A percentile compares a stretch with the other conserved stretches of the same genome.
Evolutionary conservation across 73 alveolate genomes (phyloP).

Genomic region (Paramecium tetraurelia): DNA sequence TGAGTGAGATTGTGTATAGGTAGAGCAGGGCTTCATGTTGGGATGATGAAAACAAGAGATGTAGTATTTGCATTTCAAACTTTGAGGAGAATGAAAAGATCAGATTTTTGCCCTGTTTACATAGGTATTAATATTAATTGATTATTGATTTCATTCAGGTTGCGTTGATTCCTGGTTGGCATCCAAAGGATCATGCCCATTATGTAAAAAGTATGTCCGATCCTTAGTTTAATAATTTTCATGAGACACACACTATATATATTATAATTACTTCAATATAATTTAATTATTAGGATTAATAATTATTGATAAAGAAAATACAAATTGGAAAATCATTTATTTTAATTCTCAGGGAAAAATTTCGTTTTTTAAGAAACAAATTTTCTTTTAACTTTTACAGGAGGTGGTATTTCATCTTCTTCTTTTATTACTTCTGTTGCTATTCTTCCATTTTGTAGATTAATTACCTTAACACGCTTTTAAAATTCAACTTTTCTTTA

Average conservation of each 20-base stretch:
- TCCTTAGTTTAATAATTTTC: not conserved
- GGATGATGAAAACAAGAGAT: conserved; percentile 25
- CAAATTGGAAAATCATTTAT: not conserved
- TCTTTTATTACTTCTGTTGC: not conserved
- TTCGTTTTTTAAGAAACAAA: conserved; percentile 2
- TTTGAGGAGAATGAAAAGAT: conserved; percentile 8
- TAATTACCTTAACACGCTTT: not conserved
- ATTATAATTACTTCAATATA: not conserved
- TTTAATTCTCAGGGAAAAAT: not conserved
- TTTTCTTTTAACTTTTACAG: not conserved
- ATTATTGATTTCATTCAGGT: conserved; percentile 17
- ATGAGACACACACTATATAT: not conserved
- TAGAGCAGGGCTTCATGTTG: not conserved
- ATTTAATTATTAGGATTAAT: not conserved
- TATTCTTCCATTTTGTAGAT: conserved; percentile 3
- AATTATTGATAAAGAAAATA: not conserved
- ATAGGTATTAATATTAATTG: not conserved
- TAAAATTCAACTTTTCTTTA: not conserved
- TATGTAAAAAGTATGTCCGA: conserved; percentile 10
- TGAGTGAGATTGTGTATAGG: not conserved
- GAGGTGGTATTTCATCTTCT: not conserved
- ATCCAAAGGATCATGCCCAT: not conserved
- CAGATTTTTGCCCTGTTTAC: conserved; percentile 39
- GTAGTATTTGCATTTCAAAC: not conserved
- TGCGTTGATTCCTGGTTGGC: conserved; percentile 29